Evolutionary conservation across 2,329 filamentous ascomycete species (phyloP), one percentile per base, ranked within the genome.

Genomic region (Hypoxylon sp.): DNA sequence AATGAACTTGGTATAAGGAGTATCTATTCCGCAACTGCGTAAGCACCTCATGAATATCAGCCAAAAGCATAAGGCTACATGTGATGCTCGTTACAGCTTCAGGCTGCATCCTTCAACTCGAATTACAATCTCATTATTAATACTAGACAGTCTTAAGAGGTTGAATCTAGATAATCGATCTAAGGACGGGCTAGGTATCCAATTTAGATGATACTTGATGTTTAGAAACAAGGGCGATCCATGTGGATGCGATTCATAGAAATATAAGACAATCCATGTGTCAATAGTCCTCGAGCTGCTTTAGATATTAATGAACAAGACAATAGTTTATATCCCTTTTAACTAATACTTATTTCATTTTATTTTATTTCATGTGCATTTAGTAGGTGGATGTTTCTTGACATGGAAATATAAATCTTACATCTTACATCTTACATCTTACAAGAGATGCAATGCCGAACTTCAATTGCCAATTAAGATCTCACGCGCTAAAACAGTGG

Each of bases 401-500:
- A n/a, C n/a, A n/a, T n/a, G n/a, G n/a, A n/a, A 32, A 17, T 7
- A 8, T 17, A 32, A 6, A 2, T 13, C 7, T 13, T 32, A 32
- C 30, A 3, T 32, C n/a, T n/a, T n/a, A n/a, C n/a, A n/a, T n/a
- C n/a, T n/a, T n/a, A n/a, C n/a, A n/a, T n/a, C n/a, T n/a, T n/a
- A n/a, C n/a, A n/a, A n/a, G n/a, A n/a, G 38, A 4, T 37, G 8
- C 12, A 41, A 42, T 49, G 44, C 34, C 38, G 34, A 45, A 19
- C 32, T 51, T 46, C n/a, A n/a, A n/a, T n/a, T 32, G 11, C 13
- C 19, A 51, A 46, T 55, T 47, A 51, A 51, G 29, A 51, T 55
- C 51, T 47, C 32, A 53, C 50, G 19, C 32, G 49, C 41, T 51
- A 46, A n/a, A n/a, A n/a, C 41, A 32, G 34, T 23, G 27, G 42